Evolutionary conservation across 139 green algal species (phyloP).

Genomic region (Pleodorina starrii): DNA sequence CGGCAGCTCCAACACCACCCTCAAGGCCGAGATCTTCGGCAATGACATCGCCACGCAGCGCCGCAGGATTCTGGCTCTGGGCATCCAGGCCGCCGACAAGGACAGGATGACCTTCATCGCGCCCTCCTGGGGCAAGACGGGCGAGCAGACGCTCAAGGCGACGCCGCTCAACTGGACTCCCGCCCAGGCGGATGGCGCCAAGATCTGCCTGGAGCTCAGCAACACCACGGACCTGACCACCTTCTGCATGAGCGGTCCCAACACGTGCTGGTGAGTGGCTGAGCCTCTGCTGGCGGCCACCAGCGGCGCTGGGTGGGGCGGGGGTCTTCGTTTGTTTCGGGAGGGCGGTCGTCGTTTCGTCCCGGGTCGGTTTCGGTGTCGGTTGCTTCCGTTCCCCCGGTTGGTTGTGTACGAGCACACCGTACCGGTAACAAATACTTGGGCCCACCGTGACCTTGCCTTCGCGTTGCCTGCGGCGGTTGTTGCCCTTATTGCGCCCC

Average conservation of each 20-base stretch:
- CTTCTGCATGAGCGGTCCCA: neutral
- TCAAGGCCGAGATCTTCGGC: constrained; percentile 22
- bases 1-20: neutral
- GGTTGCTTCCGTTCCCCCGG: neutral
- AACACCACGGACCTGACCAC: neutral
- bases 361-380: neutral
- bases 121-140: neutral
- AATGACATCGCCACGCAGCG: neutral
- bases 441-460: neutral
- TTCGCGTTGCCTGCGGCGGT: no score
- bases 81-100: neutral
- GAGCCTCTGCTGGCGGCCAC: neutral
- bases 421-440: neutral
- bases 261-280: constrained; percentile 29
- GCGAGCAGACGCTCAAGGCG: constrained; percentile 31
- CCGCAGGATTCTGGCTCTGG: constrained; percentile 8
- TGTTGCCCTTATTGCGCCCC: no score
- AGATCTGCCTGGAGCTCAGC: constrained; percentile 11
- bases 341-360: neutral
- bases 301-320: neutral
- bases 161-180: constrained; percentile 22
- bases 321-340: neutral
- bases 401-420: neutral
- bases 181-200: neutral
- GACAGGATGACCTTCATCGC: neutral